These are phyloP conservation scores for Fusarium heterosporum DNA, from an alignment of 2,329 filamentous ascomycete species.

Conservation along the genomic window DNA sequence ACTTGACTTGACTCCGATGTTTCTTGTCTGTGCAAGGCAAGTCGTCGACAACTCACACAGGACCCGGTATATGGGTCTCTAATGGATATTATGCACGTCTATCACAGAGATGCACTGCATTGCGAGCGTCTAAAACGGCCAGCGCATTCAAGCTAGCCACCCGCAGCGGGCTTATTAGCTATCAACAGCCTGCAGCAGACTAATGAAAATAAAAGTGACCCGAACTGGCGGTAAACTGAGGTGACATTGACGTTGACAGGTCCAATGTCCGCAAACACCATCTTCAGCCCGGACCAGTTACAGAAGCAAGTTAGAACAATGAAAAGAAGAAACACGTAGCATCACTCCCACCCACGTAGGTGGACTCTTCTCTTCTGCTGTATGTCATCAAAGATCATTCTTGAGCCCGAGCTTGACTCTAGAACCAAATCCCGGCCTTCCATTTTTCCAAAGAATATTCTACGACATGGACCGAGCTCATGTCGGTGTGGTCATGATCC, in stretches of 20 bases:
- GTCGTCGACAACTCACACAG: constrained; percentile 13
- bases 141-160: constrained; percentile 7
- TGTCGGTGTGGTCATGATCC: constrained; percentile 34
- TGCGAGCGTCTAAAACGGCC: constrained; percentile 8
- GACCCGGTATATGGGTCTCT: constrained; percentile 19
- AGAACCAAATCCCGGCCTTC: constrained; percentile 30
- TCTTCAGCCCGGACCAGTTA: constrained; percentile 17
- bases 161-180: background rate
- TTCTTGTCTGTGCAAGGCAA: constrained; percentile 17
- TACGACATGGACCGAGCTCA: constrained; percentile 15
- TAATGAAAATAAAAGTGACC: constrained; percentile 31
- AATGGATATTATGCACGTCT: constrained; percentile 16
- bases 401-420: constrained; percentile 39
- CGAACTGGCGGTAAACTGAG: constrained; percentile 37
- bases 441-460: constrained; percentile 34
- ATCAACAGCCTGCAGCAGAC: background rate
- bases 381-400: constrained; percentile 6
- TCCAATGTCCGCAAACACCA: constrained; percentile 14
- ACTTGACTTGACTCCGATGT: background rate
- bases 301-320: background rate
- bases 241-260: background rate
- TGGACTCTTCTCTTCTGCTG: background rate
- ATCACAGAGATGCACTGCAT: constrained; percentile 8
- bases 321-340: constrained; percentile 8
- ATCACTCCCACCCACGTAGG: background rate